phyloP scores from a whole-genome alignment of 2,329 filamentous ascomycete genomes.

The Mollisia scopiformis region DNA sequence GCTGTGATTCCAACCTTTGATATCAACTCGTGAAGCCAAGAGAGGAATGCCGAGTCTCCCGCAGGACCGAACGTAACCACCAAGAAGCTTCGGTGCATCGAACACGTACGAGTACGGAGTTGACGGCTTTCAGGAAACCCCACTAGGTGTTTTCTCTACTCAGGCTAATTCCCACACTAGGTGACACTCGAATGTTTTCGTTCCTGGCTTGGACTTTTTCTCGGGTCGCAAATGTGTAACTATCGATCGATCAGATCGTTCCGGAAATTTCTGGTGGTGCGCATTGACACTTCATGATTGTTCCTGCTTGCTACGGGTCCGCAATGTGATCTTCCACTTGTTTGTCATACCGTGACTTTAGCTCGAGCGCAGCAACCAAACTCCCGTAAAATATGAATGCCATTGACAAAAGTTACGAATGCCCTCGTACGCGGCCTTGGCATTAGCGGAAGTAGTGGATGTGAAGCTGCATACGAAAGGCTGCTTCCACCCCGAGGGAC shows the following conservation, averaged over 20 bases:
- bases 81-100: conserved; percentile 2
- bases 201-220: background rate
- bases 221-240: conserved; percentile 2
- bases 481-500: background rate
- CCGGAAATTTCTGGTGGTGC: background rate
- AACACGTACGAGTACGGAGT: background rate
- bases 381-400: background rate
- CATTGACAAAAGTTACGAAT: background rate
- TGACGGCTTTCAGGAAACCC: too few relatives aligned
- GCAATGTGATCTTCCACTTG: background rate
- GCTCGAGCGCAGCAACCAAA: too few relatives aligned
- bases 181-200: conserved; percentile 6
- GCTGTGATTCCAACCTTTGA: background rate
- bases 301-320: background rate
- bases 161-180: background rate
- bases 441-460: background rate
- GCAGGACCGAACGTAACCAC: background rate
- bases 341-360: background rate
- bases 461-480: too few relatives aligned
- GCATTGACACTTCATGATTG: conserved; percentile 2
- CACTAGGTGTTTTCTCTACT: too few relatives aligned
- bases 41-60: conserved; percentile 9
- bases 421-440: background rate
- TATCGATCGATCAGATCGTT: conserved; percentile 8
- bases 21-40: background rate